phyloP scores from a whole-genome alignment of 2,329 filamentous ascomycete genomes.

The Xylariaceae sp. region DNA sequence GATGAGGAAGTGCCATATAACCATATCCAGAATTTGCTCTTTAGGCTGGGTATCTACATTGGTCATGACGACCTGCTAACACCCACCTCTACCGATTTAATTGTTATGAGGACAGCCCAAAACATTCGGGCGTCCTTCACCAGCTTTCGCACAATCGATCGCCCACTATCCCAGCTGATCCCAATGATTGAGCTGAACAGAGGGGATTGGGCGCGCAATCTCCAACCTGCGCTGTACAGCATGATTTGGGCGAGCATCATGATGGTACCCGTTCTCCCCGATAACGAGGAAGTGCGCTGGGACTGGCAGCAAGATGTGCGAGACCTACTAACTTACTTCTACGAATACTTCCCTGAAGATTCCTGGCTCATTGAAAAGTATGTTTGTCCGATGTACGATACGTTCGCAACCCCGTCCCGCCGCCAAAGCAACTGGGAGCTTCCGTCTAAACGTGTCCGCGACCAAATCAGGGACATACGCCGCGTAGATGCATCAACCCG shows the following conservation, averaged over 20 bases:
- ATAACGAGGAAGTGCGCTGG: constrained; percentile 46
- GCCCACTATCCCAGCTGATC: constrained; percentile 45
- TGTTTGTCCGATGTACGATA: constrained; percentile 66
- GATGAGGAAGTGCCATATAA: constrained; percentile 68
- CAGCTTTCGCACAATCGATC: constrained; percentile 49
- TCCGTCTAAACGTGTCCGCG: constrained; percentile 44
- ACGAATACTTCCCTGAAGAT: constrained; percentile 72
- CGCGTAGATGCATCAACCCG: constrained; percentile 48
- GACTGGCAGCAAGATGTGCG: constrained; percentile 68
- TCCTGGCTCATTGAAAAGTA: constrained; percentile 72
- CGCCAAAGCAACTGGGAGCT: constrained; percentile 42
- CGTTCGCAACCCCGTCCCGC: constrained; percentile 44
- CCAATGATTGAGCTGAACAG: constrained; percentile 45
- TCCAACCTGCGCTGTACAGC: constrained; percentile 69
- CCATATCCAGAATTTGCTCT: constrained; percentile 65
- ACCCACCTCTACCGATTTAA: constrained; percentile 67
- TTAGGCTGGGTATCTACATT: constrained; percentile 52
- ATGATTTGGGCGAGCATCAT: constrained; percentile 74
- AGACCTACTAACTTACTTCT: constrained; percentile 68
- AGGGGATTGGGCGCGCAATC: constrained; percentile 62
- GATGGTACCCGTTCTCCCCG: constrained; percentile 52
- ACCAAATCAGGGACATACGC: constrained; percentile 48
- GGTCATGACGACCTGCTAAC: constrained; percentile 60
- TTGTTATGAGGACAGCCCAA: constrained; percentile 76
- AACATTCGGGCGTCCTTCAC: constrained; percentile 80